Evolutionary conservation across 2,329 filamentous ascomycete species (phyloP).

Genomic region (Simplicillium sp.): DNA sequence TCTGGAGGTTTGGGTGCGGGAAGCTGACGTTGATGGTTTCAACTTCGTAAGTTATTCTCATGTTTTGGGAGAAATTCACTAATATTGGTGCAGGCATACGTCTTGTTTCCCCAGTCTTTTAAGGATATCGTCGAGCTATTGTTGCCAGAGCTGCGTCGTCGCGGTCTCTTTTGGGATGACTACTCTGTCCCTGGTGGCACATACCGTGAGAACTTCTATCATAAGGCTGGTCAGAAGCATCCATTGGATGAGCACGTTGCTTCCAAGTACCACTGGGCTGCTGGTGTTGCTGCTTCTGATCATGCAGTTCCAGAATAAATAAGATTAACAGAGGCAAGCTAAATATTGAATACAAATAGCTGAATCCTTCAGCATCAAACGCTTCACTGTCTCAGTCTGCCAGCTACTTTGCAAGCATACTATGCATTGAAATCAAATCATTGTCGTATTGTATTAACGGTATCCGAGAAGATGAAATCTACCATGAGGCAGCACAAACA

Average conservation of each 20-base stretch:
- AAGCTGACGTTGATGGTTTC: conserved; percentile 66
- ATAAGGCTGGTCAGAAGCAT: conserved; percentile 35
- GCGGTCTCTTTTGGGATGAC: conserved; percentile 48
- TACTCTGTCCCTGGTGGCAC: conserved; percentile 47
- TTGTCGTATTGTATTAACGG: too few species aligned
- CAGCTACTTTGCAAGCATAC: too few species aligned
- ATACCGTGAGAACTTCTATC: conserved; percentile 52
- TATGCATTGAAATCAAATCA: too few species aligned
- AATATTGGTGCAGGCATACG: conserved; percentile 40
- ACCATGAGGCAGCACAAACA: too few species aligned
- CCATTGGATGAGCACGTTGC: conserved; percentile 43
- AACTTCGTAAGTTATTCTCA: conserved; percentile 50
- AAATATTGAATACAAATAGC: too few species aligned
- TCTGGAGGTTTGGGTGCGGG: conserved; percentile 56
- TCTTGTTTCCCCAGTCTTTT: conserved; percentile 58
- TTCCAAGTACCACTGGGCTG: conserved; percentile 33
- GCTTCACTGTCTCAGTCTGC: too few species aligned
- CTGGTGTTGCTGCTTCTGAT: conserved; percentile 17
- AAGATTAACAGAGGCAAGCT: background rate
- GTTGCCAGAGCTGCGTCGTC: conserved; percentile 50
- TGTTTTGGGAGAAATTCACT: background rate
- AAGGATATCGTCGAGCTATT: conserved; percentile 58
- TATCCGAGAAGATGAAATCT: too few species aligned
- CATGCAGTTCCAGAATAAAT: conserved; percentile 17
- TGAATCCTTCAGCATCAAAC: too few species aligned